phyloP scores from a whole-genome alignment of 1,284 basidiomycete species.

The Sporisorium reilianum region DNA sequence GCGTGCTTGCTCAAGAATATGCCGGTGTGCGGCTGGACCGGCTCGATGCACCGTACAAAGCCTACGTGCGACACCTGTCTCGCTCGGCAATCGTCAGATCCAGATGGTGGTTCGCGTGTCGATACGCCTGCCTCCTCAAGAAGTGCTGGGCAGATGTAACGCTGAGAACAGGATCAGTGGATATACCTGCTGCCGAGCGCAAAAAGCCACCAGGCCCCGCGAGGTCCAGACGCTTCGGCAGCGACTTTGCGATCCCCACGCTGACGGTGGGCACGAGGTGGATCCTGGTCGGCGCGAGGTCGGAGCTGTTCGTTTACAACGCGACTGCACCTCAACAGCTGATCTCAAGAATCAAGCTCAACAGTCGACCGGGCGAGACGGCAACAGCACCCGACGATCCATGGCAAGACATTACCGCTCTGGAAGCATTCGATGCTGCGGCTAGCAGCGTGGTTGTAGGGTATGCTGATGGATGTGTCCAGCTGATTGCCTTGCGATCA shows the following conservation, averaged over 20 bases:
- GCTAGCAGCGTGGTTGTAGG: slow-evolving; percentile 22
- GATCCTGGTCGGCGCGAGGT: slow-evolving; percentile 27
- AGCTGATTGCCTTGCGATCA: slow-evolving; percentile 6
- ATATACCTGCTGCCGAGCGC: not conserved
- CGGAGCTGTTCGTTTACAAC: slow-evolving; percentile 18
- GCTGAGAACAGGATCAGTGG: not conserved
- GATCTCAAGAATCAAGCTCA: slow-evolving; percentile 8
- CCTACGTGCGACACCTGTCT: not conserved
- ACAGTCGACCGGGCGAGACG: not conserved
- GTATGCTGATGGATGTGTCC: slow-evolving; percentile 30
- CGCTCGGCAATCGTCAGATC: not conserved
- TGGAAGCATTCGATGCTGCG: slow-evolving; percentile 11
- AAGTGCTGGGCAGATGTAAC: slow-evolving; percentile 13
- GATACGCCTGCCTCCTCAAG: not conserved
- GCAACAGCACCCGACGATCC: slow-evolving; percentile 15
- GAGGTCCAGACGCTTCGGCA: slow-evolving; percentile 4
- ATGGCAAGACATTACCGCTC: slow-evolving; percentile 37
- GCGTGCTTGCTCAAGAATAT: not conserved
- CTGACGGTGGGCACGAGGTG: slow-evolving; percentile 12
- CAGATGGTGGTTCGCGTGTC: slow-evolving; percentile 20
- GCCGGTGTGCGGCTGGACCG: not conserved
- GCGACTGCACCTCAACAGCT: not conserved
- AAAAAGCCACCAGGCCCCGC: not conserved
- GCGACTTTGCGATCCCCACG: slow-evolving; percentile 32
- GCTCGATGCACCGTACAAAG: not conserved